These are phyloP conservation scores for Russula ochroleuca DNA, from an alignment of 768 basidiomycete genomes.

Conservation along the genomic window DNA sequence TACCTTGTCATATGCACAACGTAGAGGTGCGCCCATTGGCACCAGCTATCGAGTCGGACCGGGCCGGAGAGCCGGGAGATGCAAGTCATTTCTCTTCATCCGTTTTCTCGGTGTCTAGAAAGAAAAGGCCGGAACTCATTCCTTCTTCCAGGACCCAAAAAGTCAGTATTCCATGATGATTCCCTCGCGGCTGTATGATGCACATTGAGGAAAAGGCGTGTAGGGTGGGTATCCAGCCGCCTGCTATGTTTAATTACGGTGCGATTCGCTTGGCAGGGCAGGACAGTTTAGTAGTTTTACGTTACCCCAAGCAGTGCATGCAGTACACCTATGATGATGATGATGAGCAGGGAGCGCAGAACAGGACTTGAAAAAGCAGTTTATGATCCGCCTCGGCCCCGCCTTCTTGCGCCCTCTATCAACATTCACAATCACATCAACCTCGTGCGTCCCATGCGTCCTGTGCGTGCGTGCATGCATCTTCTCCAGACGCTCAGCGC, in stretches of 20 bases:
- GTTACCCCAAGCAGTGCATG: not conserved
- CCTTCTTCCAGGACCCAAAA: not conserved
- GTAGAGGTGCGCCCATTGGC: not conserved
- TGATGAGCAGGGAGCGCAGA: not conserved
- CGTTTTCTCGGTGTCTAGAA: too few relatives aligned
- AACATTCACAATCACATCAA: not conserved
- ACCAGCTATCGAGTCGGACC: not conserved
- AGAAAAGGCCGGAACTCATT: too few relatives aligned
- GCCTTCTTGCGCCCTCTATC: not conserved
- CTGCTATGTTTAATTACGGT: not conserved
- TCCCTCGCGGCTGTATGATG: not conserved
- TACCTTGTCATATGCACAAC: not conserved
- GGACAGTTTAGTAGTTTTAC: not conserved
- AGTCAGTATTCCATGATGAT: not conserved
- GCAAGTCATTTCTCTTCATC: too few relatives aligned
- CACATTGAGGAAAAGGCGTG: not conserved
- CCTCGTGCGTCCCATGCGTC: not conserved
- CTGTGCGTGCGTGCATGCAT: not conserved
- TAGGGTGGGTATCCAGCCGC: not conserved
- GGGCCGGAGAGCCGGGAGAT: not conserved
- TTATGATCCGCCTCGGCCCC: not conserved
- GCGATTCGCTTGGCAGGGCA: not conserved
- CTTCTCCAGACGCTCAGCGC: not conserved
- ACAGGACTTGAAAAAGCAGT: not conserved
- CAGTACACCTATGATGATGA: not conserved